A percentile compares a stretch with the other conserved stretches of the same genome.
Evolutionary conservation across 163 green algal species (phyloP).

Genomic region (Scenedesmus sp.): DNA sequence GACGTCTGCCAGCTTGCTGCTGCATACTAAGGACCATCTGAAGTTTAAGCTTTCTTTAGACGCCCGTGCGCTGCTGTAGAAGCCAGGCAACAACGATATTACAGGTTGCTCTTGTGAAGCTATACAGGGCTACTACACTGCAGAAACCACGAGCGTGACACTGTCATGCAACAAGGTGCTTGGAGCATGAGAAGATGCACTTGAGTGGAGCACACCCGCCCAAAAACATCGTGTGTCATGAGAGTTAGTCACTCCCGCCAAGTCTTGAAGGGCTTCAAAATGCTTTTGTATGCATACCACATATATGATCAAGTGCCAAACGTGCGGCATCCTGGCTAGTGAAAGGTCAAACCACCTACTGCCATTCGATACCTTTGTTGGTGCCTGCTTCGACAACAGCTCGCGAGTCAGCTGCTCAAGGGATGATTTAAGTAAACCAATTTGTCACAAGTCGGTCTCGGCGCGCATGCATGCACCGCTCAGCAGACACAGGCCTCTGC

Average conservation of each 20-base stretch:
- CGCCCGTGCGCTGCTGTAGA: neutral
- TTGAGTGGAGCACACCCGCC: neutral
- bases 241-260: neutral
- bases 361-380: too few species aligned
- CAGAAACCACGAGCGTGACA: neutral
- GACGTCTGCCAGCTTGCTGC: neutral
- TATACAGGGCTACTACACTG: neutral
- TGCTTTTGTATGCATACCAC: neutral
- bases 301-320: neutral
- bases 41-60: neutral
- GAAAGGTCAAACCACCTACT: too few species aligned
- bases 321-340: too few species aligned
- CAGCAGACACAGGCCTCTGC: too few species aligned
- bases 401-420: too few species aligned
- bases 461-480: too few species aligned
- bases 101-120: neutral
- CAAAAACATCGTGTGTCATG: neutral
- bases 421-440: too few species aligned
- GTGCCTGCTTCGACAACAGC: too few species aligned
- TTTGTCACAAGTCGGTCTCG: too few species aligned
- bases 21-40: neutral
- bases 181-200: neutral
- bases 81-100: neutral
- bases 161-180: neutral
- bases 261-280: neutral